These are phyloP conservation scores for Ballota nigra DNA, from an alignment of 257 asterid genomes.

Conservation along the genomic window DNA sequence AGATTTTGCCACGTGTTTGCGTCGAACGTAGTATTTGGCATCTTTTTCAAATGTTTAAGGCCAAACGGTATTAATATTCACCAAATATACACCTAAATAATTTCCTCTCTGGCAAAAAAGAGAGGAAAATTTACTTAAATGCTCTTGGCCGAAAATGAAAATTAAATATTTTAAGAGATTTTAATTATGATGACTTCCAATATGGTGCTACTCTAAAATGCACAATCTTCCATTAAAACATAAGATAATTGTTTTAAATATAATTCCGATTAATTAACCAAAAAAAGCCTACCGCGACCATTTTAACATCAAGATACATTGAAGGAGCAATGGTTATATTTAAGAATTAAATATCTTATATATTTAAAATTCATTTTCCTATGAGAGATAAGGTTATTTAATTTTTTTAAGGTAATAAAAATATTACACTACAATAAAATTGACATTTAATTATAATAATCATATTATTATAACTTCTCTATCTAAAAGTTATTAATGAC, in stretches of 20 bases:
- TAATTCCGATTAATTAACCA: neutral
- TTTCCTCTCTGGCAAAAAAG: neutral
- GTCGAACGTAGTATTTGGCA: neutral
- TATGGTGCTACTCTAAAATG: neutral
- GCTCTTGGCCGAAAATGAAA: neutral
- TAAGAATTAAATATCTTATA: neutral
- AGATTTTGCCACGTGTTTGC: neutral
- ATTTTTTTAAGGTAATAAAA: neutral
- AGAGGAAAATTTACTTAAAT: neutral
- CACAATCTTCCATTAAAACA: neutral
- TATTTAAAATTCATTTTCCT: neutral
- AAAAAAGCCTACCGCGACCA: neutral
- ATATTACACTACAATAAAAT: too few relatives aligned
- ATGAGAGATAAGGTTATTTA: neutral
- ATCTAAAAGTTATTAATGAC: too few relatives aligned
- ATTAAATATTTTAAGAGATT: neutral
- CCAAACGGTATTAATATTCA: constrained; percentile 12
- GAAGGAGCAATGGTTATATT: neutral
- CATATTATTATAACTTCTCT: too few relatives aligned
- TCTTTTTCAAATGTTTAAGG: constrained; percentile 21
- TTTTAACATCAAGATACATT: neutral
- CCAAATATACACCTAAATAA: neutral
- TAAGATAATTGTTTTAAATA: neutral
- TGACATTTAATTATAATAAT: too few relatives aligned
- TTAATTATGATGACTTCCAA: neutral